Evolutionary conservation across 345 rosid species (phyloP).

Genomic region (Arabidopsis suecica): DNA sequence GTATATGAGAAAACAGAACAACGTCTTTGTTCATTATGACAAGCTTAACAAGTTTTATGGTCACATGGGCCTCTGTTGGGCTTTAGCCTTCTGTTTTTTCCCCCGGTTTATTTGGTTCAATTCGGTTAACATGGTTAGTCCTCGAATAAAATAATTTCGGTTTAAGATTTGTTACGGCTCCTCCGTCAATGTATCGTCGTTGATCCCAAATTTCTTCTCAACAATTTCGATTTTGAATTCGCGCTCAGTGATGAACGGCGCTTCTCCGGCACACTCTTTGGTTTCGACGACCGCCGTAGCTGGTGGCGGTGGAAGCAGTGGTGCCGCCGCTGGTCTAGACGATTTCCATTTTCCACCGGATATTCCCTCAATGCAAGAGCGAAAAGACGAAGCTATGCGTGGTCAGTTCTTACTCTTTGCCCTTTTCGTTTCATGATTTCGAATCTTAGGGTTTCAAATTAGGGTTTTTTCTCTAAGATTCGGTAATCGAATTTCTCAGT

Average conservation of each 20-base stretch:
- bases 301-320: conserved; percentile 66
- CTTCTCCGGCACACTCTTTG: conserved; percentile 76
- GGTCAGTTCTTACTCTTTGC: conserved; percentile 31
- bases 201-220: not conserved
- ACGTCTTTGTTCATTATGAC: too few relatives aligned
- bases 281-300: conserved; percentile 72
- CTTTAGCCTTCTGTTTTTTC: too few relatives aligned
- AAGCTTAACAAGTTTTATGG: not conserved
- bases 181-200: not conserved
- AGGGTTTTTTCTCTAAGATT: not conserved
- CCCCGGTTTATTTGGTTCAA: not conserved
- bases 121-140: conserved; percentile 10
- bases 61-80: not conserved
- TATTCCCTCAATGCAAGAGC: conserved; percentile 60
- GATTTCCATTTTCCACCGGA: conserved; percentile 73
- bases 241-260: conserved; percentile 58
- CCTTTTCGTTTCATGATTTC: not conserved
- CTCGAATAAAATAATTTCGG: not conserved
- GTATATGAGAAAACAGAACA: too few relatives aligned
- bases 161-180: not conserved
- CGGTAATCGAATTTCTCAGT: not conserved
- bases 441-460: conserved; percentile 11
- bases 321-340: conserved; percentile 53
- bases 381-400: conserved; percentile 50
- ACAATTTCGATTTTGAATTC: conserved; percentile 1